These are phyloP conservation scores for Teratosphaeria epicoccoides DNA, from an alignment of 2,329 filamentous ascomycete species.

Conservation along the genomic window DNA sequence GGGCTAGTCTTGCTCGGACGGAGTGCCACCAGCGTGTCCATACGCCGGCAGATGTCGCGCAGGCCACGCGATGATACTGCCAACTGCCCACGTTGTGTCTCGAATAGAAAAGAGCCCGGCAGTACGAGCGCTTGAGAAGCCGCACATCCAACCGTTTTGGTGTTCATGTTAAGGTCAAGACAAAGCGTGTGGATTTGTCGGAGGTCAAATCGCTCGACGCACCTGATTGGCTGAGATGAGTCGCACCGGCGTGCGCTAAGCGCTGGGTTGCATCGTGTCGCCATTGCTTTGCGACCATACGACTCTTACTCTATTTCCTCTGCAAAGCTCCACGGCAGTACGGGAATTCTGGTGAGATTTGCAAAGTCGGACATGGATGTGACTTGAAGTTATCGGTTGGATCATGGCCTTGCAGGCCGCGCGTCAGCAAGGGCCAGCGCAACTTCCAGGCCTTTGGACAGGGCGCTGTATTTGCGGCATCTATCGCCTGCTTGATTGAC, in stretches of 20 bases:
- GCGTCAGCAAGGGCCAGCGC: not conserved
- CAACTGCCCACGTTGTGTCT: not conserved
- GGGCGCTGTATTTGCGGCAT: not conserved
- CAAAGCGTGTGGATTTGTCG: not conserved
- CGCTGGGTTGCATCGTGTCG: not conserved
- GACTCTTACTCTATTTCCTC: not conserved
- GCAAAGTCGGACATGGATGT: not conserved
- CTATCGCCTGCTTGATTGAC: not conserved
- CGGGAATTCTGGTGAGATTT: not conserved
- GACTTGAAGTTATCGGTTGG: not conserved
- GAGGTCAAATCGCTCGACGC: not conserved
- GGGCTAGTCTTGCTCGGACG: not conserved
- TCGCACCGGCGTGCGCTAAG: not conserved
- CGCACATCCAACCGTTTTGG: not conserved
- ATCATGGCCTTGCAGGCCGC: not conserved
- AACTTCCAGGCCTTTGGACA: not conserved
- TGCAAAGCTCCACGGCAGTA: not conserved
- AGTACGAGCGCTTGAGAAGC: not conserved
- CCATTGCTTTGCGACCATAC: not conserved
- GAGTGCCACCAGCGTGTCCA: slow-evolving; percentile 1
- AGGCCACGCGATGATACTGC: not conserved
- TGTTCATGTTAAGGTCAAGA: not conserved
- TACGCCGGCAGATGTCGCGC: slow-evolving; percentile 4
- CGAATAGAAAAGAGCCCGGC: not conserved
- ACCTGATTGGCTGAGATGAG: not conserved